phyloP scores from a whole-genome alignment of 1,284 basidiomycete species.

The Apiotrichum siamense region DNA sequence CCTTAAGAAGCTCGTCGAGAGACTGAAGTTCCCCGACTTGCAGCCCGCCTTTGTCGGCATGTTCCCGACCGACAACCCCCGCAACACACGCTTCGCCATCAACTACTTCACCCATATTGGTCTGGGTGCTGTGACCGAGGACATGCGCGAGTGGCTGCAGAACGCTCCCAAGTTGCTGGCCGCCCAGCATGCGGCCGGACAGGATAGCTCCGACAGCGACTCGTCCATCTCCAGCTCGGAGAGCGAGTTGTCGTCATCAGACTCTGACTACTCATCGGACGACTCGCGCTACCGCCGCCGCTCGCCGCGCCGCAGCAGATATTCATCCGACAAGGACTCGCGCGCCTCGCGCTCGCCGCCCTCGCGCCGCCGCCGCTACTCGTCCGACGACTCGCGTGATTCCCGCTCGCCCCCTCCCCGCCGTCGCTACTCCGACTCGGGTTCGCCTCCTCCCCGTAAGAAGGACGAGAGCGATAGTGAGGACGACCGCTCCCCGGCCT shows the following conservation, averaged over 20 bases:
- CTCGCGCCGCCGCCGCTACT: conserved; percentile 13
- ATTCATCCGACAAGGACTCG: conserved; percentile 17
- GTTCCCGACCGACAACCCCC: conserved; percentile 94
- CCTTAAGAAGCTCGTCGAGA: conserved; percentile 68
- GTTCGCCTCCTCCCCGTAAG: conserved; percentile 15
- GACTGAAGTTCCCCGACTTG: conserved; percentile 81
- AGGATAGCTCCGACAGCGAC: conserved; percentile 49
- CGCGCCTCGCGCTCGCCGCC: conserved; percentile 16
- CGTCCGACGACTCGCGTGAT: conserved; percentile 19
- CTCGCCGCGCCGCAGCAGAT: conserved; percentile 13
- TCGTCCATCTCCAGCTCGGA: conserved; percentile 46
- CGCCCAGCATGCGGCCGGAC: conserved; percentile 81
- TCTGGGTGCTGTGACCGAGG: conserved; percentile 82
- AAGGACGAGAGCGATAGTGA: conserved; percentile 2
- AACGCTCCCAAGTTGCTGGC: conserved; percentile 85
- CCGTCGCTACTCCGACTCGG: conserved; percentile 18
- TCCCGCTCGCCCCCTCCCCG: conserved; percentile 18
- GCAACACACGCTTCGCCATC: conserved; percentile 94
- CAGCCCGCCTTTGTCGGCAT: conserved; percentile 68
- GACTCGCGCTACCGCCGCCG: conserved; percentile 16
- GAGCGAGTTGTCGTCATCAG: conserved; percentile 36
- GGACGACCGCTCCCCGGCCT: conserved; percentile 10
- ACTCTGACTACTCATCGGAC: conserved; percentile 46
- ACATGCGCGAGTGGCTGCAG: conserved; percentile 93
- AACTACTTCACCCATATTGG: conserved; percentile 97